These are phyloP conservation scores for Cercospora zeina DNA, from an alignment of 2,329 filamentous ascomycete genomes.

Conservation along the genomic window DNA sequence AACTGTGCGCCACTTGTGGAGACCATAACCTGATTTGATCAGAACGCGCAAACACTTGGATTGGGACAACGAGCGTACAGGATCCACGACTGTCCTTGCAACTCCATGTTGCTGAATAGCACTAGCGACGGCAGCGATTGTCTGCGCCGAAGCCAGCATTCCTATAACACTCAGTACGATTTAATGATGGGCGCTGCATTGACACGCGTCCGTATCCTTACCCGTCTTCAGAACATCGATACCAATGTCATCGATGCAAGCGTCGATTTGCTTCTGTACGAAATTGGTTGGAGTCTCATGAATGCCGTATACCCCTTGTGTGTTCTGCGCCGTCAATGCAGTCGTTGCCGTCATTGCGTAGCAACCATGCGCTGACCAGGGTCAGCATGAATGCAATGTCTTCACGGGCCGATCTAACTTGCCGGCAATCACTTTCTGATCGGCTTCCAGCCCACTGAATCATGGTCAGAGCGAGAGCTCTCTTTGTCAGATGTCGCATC, in stretches of 20 bases:
- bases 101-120: conserved; percentile 61
- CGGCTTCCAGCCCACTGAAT: conserved; percentile 82
- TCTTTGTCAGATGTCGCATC: neutral
- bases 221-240: conserved; percentile 91
- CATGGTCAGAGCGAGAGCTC: conserved; percentile 2
- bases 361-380: conserved; percentile 68
- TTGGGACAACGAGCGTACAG: conserved; percentile 53
- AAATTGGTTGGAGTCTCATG: conserved; percentile 77
- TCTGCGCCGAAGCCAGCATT: conserved; percentile 76
- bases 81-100: conserved; percentile 67
- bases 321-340: conserved; percentile 95
- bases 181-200: neutral
- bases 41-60: conserved; percentile 1
- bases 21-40: conserved; percentile 74
- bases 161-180: conserved; percentile 52
- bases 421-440: conserved; percentile 77
- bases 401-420: conserved; percentile 14
- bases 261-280: conserved; percentile 80
- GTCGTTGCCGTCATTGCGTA: conserved; percentile 97
- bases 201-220: conserved; percentile 45
- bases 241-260: conserved; percentile 78
- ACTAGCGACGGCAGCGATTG: conserved; percentile 67
- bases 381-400: conserved; percentile 1
- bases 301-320: conserved; percentile 76
- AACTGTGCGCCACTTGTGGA: conserved; percentile 75